Evolutionary conservation across 1,284 basidiomycete genomes (phyloP).

Genomic region (Laetiporus sulphureus): DNA sequence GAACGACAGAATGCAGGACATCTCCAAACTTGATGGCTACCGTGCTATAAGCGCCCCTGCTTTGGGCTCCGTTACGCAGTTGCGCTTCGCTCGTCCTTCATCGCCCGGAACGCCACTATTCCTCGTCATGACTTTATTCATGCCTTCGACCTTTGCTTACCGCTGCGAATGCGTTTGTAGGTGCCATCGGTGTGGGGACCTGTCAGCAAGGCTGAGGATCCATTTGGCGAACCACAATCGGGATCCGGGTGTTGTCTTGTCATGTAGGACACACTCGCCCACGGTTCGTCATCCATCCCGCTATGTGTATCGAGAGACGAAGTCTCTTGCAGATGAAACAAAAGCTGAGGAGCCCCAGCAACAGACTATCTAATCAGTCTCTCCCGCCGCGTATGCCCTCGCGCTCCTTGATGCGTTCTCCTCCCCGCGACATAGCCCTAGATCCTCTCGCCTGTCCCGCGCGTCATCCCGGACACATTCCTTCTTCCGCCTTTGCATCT

Average conservation of each 20-base stretch:
- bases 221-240: conserved; percentile 68
- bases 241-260: conserved; percentile 31
- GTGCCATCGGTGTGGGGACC: conserved; percentile 92
- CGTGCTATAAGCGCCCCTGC: too few relatives aligned
- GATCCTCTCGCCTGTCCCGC: not conserved
- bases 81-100: too few relatives aligned
- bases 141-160: too few relatives aligned
- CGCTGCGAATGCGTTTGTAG: conserved; percentile 29
- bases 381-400: not conserved
- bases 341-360: not conserved
- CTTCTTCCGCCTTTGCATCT: not conserved
- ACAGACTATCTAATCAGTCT: not conserved
- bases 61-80: too few relatives aligned
- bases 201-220: conserved; percentile 80
- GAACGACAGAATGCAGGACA: too few relatives aligned
- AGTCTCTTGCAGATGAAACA: not conserved
- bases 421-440: not conserved
- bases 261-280: conserved; percentile 12
- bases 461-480: not conserved
- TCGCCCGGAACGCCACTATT: too few relatives aligned
- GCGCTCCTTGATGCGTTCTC: not conserved
- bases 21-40: too few relatives aligned
- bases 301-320: too few relatives aligned
- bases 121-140: too few relatives aligned
- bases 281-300: not conserved